Percentiles rank a stretch among this genome's conserved stretches.
Evolutionary conservation across 1,284 basidiomycete genomes (phyloP).

Genomic region (Trametes versicolor): DNA sequence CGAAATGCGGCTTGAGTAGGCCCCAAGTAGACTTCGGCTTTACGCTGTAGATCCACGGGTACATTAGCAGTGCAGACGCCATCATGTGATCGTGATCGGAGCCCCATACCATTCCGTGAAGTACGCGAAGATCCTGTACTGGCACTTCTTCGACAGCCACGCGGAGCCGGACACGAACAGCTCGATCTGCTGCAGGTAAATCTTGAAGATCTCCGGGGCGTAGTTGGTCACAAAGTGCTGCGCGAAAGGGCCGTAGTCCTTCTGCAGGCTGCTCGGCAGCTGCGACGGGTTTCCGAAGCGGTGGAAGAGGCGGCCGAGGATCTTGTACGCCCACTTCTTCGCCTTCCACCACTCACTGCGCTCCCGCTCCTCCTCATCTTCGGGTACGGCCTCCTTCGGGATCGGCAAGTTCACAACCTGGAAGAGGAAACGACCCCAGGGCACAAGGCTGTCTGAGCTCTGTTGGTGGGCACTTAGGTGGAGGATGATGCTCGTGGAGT

Average conservation of each 20-base stretch:
- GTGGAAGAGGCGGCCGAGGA: constrained; percentile 79
- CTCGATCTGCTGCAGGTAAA: constrained; percentile 81
- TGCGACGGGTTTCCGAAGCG: constrained; percentile 88
- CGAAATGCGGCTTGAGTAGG: constrained; percentile 84
- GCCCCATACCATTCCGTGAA: constrained; percentile 82
- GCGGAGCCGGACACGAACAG: constrained; percentile 73
- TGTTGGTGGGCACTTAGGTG: constrained; percentile 81
- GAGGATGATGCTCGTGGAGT: constrained; percentile 81
- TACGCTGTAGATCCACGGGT: constrained; percentile 60
- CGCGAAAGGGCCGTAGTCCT: constrained; percentile 77
- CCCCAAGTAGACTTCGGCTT: constrained; percentile 91
- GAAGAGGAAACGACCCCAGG: constrained; percentile 88
- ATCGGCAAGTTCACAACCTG: constrained; percentile 76
- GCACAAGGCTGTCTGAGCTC: constrained; percentile 74
- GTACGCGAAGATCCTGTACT: constrained; percentile 84
- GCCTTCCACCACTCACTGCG: constrained; percentile 86
- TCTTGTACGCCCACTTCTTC: constrained; percentile 90
- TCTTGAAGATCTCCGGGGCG: constrained; percentile 86
- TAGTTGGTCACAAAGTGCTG: constrained; percentile 81
- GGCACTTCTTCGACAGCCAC: constrained; percentile 85
- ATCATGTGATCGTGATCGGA: constrained; percentile 13
- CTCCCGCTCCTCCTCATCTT: constrained; percentile 79
- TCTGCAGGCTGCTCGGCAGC: constrained; percentile 74
- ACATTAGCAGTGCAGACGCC: constrained; percentile 6
- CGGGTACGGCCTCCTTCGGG: constrained; percentile 71